Base-by-base conservation (phyloP, 1,139 yeast species). In the Yamadazyma mexicana region DNA sequence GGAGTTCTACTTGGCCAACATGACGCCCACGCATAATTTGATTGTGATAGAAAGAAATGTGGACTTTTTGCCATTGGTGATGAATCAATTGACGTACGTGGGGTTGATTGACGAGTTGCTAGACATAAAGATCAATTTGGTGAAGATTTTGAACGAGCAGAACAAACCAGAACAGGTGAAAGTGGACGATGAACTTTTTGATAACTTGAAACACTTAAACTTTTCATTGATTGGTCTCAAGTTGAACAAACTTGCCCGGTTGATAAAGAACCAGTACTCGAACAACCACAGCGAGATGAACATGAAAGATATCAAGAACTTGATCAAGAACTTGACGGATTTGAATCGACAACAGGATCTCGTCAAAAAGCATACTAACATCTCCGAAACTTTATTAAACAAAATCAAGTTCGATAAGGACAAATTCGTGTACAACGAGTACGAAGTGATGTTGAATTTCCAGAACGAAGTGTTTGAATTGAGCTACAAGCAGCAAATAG, bases 41-140 rank as follows among this genome's bases (percentile, higher is more conserved):
- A 73, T 92, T 12, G 82, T 91, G 1, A 54, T 92, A 17, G 98
- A 92, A 55, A 69, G 98, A 38, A 78, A 81, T 41, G 58, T 82
- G 25, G 98, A 92, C 61, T 73, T 79, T 35, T 57, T 84, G 5
- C 79, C 96, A 0, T 83, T 89, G 2, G 55, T 87, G 11, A 64
- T 88, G 45, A 79, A 82, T 26, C 97, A 92, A 53, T 64, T 89
- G 49, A 86, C 88, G 2, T 92, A 91, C 56, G 74, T 79, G 26
- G 98, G 98, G 0, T 66, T 92, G 11, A 68, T 89, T 17, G 91
- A 87, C 56, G 96, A 89, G 54, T 60, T 81, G 17, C 72, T 81
- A 50, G 78, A 75, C 3, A 64, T 80, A 5, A 66, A 76, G 2
- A 61, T 81, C 22, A 76, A 78, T 38, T 65, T 72, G 33, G 67